Percentiles rank a stretch among this genome's conserved stretches.
Evolutionary conservation across 164 flowering plant species (phyloP).

Genomic region (Vitis amurensis): DNA sequence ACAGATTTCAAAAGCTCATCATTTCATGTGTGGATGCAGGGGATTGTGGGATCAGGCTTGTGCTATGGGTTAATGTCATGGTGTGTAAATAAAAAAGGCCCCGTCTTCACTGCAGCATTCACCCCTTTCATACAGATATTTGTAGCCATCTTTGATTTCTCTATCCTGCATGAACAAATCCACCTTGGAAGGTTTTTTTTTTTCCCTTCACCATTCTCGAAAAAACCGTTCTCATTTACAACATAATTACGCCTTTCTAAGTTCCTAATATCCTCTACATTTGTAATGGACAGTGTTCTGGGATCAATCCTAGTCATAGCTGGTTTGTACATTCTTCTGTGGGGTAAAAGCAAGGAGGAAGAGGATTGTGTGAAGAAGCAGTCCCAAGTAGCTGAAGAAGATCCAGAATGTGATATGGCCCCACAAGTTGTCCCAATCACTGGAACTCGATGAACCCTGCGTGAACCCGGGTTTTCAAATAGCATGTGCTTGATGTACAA

Average conservation of each 20-base stretch:
- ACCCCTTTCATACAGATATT: conserved; percentile 59
- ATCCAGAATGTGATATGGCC: neutral
- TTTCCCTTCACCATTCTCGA: neutral
- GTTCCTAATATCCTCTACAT: too few relatives aligned
- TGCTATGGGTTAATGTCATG: conserved; percentile 58
- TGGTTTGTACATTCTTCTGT: conserved; percentile 66
- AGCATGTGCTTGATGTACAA: too few relatives aligned
- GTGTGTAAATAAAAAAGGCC: conserved; percentile 65
- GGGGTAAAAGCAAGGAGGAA: conserved; percentile 49
- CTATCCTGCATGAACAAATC: conserved; percentile 42
- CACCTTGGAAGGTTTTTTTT: conserved; percentile 52
- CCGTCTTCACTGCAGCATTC: conserved; percentile 71
- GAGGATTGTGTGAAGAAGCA: conserved; percentile 12
- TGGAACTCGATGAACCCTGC: neutral
- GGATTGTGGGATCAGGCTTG: conserved; percentile 62
- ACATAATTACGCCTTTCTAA: too few relatives aligned
- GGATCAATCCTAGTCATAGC: conserved; percentile 57
- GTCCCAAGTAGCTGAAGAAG: conserved; percentile 5
- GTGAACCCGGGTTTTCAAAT: too few relatives aligned
- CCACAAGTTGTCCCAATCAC: neutral
- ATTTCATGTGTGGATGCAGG: conserved; percentile 13
- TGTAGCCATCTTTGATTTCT: conserved; percentile 45
- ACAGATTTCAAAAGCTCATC: neutral
- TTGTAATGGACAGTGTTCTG: conserved; percentile 45
- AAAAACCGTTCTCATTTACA: too few relatives aligned